Evolutionary conservation across 75 land plant genomes (phyloP).

Genomic region (Pseudotsuga menziesii): DNA sequence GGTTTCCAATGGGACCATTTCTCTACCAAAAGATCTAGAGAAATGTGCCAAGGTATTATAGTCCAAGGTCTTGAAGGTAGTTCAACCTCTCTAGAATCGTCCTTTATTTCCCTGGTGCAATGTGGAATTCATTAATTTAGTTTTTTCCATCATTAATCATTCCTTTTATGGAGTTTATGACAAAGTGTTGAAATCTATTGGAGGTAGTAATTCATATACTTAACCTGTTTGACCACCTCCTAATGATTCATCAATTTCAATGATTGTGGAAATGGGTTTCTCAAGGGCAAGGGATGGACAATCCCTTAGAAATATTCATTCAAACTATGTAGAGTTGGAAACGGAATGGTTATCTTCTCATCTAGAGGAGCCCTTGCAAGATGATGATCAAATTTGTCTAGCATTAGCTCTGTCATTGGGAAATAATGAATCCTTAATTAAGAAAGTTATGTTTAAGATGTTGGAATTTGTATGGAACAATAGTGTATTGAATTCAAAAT

Average conservation of each 20-base stretch:
- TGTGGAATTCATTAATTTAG: constrained; percentile 59
- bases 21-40: no score
- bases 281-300: constrained; percentile 91
- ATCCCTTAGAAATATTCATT: constrained; percentile 80
- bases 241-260: constrained; percentile 83
- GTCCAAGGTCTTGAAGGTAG: no score
- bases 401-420: no score
- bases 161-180: constrained; percentile 83
- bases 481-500: no score
- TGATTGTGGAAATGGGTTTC: constrained; percentile 98
- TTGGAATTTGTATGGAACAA: constrained; percentile 33
- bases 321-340: constrained; percentile 91
- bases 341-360: constrained; percentile 96
- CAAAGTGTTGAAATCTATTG: no score
- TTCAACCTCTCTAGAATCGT: no score
- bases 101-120: constrained; percentile 74
- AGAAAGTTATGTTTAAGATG: constrained; percentile 52
- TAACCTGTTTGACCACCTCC: constrained; percentile 73
- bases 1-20: constrained; percentile 52
- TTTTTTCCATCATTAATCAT: constrained; percentile 80
- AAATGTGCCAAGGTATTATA: no score
- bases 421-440: constrained; percentile 41
- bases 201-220: constrained; percentile 28
- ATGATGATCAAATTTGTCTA: constrained; percentile 99
- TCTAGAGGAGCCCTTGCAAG: constrained; percentile 81